phyloP scores from a whole-genome alignment of 179 eudicot species.

The Amaranthus tricolor region DNA sequence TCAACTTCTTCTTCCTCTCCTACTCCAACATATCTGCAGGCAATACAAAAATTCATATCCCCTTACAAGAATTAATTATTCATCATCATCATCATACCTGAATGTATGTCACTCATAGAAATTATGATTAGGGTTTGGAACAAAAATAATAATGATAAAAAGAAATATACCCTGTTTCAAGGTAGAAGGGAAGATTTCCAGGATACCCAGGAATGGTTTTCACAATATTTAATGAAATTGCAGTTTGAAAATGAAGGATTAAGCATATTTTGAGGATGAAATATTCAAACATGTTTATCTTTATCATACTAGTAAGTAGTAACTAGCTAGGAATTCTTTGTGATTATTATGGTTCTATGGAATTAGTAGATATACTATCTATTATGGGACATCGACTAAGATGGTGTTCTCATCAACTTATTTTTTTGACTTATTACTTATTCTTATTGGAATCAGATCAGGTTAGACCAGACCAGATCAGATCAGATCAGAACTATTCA shows the following conservation, averaged over 20 bases:
- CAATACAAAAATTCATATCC: neutral
- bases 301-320: too few species aligned
- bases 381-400: too few species aligned
- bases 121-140: neutral
- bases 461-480: too few species aligned
- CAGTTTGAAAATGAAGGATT: neutral
- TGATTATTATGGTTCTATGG: too few species aligned
- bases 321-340: too few species aligned
- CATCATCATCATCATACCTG: neutral
- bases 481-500: too few species aligned
- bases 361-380: too few species aligned
- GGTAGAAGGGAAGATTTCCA: constrained; percentile 18
- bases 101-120: neutral
- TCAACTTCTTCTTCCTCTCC: constrained; percentile 16
- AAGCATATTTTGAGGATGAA: neutral
- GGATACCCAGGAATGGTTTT: constrained; percentile 16
- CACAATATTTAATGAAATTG: neutral
- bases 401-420: too few species aligned
- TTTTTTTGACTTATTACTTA: too few species aligned
- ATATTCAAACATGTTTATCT: neutral
- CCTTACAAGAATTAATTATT: neutral
- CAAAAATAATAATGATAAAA: neutral
- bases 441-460: too few species aligned
- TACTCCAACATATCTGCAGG: constrained; percentile 21
- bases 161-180: constrained; percentile 16